Percentiles rank a stretch among this genome's conserved stretches.
These are phyloP conservation scores for Cryphonectria carpinicola DNA, from an alignment of 2,329 filamentous ascomycete species.

Conservation along the genomic window DNA sequence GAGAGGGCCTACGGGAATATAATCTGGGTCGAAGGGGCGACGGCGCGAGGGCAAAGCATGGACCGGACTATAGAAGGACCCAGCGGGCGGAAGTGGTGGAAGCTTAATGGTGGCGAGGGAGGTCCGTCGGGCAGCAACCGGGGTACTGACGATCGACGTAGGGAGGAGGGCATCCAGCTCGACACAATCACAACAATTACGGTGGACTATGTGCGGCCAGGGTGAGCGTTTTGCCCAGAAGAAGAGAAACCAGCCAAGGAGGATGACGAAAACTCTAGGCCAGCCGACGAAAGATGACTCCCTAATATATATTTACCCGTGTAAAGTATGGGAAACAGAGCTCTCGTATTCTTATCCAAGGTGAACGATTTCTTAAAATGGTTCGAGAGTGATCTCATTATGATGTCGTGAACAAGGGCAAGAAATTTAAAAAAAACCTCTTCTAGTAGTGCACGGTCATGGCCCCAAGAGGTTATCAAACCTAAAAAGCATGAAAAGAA, in stretches of 20 bases:
- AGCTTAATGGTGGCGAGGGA: slow-evolving; percentile 17
- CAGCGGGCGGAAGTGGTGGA: slow-evolving; percentile 20
- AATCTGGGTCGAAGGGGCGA: slow-evolving; percentile 39
- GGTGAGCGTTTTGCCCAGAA: not conserved
- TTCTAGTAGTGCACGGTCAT: not conserved
- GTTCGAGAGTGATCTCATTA: not conserved
- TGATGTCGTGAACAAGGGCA: not conserved
- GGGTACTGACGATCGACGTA: not conserved
- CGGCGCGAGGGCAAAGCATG: slow-evolving; percentile 3
- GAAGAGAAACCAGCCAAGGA: not conserved
- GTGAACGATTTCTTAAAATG: not conserved
- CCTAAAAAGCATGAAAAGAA: not conserved
- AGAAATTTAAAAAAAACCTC: not conserved
- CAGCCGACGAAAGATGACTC: not conserved
- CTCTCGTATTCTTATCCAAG: not conserved
- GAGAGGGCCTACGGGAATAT: slow-evolving; percentile 47
- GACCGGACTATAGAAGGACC: slow-evolving; percentile 5
- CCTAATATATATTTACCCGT: not conserved
- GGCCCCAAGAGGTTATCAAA: not conserved
- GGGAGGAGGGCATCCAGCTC: slow-evolving; percentile 34
- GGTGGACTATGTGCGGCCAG: slow-evolving; percentile 31
- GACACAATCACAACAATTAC: slow-evolving; percentile 39
- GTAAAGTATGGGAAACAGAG: not conserved
- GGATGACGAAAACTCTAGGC: not conserved
- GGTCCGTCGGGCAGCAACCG: slow-evolving; percentile 4